Base-by-base conservation (phyloP, 2,329 filamentous ascomycete genomes). In the Penicillium concentricum region DNA sequence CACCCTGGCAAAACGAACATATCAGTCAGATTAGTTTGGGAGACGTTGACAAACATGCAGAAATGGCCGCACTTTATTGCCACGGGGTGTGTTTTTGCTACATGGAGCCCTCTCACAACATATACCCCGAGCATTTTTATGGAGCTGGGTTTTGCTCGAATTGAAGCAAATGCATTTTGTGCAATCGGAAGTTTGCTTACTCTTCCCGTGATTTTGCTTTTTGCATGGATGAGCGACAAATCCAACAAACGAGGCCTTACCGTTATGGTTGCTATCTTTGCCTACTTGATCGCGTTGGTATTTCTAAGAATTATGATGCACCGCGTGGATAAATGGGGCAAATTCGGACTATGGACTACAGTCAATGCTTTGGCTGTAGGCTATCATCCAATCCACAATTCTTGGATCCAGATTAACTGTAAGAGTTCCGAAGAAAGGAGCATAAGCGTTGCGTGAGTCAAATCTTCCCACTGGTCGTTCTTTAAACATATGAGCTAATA, bases 341-440 rank as follows among this genome's bases (percentile, higher is more conserved):
- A 75, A 12, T 81, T 78, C 71, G 79, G 74, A 0, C 67, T 84
- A 6, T 83, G 81, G 81, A 83, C 81, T 3, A 71, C 72, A 0
- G 74, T 82, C 3, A 83, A 83, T 64, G 70, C 70, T 2, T 76
- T 83, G 37, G 79, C 81, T 0, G 81, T 83, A 9, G 78, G 81
- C 0, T 83, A 83, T 59, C 81, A 83, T 64, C 81, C 81, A 0
- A 73, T 81, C 0, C 79, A 82, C 53, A 83, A 83, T 65, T 75
- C 78, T 0, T 83, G 80, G 81, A 69, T 81, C 18, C 79, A 82
- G 62, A 67, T 82, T 7, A 84, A 83, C 60, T 82, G 81, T 60
- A 70, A 69, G 15, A 77, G 77, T 18, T 63, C 77, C 0, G 67
- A 75, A 5, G 80, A 82, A 64, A 66, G 79, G 51, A 82, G 78